Conservation (phyloP, 2,329 filamentous ascomycete species). For the Peltaster fructicola region DNA sequence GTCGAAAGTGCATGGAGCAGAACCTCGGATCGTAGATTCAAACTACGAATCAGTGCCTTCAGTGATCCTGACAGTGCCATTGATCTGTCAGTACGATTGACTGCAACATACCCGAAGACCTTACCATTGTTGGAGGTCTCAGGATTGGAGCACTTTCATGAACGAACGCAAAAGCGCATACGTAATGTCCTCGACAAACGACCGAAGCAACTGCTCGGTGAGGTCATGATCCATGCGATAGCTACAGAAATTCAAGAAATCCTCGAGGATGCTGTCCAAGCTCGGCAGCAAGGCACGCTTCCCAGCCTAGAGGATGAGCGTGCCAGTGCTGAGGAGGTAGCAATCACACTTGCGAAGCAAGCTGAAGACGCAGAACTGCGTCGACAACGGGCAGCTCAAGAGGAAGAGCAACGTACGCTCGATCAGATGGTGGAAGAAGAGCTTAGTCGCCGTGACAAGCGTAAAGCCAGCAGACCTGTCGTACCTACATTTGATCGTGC, state of each 20-base stretch:
- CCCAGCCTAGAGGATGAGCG: slow-evolving; percentile 82
- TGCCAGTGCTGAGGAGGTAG: slow-evolving; percentile 59
- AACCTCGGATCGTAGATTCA: slow-evolving; percentile 62
- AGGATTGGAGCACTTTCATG: slow-evolving; percentile 44
- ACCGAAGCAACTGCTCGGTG: slow-evolving; percentile 44
- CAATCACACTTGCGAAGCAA: slow-evolving; percentile 39
- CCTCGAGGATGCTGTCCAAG: slow-evolving; percentile 69
- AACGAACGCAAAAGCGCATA: slow-evolving; percentile 54
- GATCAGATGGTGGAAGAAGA: slow-evolving; percentile 57
- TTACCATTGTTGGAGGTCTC: slow-evolving; percentile 55
- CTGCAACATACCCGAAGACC: slow-evolving; percentile 80
- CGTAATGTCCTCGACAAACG: slow-evolving; percentile 50
- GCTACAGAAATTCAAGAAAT: slow-evolving; percentile 46
- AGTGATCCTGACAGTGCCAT: slow-evolving; percentile 55
- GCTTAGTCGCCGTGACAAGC: slow-evolving; percentile 50
- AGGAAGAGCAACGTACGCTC: slow-evolving; percentile 50
- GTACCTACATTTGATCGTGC: slow-evolving; percentile 4
- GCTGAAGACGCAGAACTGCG: slow-evolving; percentile 25
- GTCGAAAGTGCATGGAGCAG: slow-evolving; percentile 72
- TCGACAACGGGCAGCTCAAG: slow-evolving; percentile 21
- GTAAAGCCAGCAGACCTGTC: slow-evolving; percentile 31
- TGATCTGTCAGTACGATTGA: slow-evolving; percentile 61
- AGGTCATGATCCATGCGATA: slow-evolving; percentile 49
- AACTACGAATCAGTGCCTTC: slow-evolving; percentile 57
- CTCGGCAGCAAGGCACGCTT: slow-evolving; percentile 54